Evolutionary conservation across 2,329 filamentous ascomycete genomes (phyloP), one percentile per base, ranked within the genome.

Genomic region (Penicillium sp.): DNA sequence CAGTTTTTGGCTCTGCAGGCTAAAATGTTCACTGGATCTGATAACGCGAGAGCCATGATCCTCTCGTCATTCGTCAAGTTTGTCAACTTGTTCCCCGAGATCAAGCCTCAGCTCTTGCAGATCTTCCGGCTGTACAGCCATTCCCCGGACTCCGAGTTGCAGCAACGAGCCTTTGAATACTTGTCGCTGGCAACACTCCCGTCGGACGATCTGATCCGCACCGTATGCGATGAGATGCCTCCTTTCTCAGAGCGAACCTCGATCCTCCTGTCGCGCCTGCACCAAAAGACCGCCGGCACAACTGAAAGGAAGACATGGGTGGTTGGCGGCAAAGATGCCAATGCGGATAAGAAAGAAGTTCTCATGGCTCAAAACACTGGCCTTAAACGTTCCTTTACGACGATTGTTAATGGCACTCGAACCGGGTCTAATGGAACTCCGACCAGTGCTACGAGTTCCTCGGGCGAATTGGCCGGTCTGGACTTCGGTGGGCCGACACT

Each of bases 231-330:
- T 63, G 94, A 99, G 71, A 99, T 99, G 95, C 94, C 94, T 2
- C 92, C 94, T 0, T 99, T 97, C 75, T 95, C 94, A 0, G 92
- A 99, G 71, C 82, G 95, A 54, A 87, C 96, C 52, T 97, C 94
- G 4, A 93, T 94, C 1, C 79, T 99, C 23, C 80, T 99, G 9
- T 97, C 93, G 32, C 84, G 94, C 51, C 81, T 99, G 43, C 93
- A 99, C 73, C 91, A 96, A 73, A 97, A 96, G 76, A 91, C 95
- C 65, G 89, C 89, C 41, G 90, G 89, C 54, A 94, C 91, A 12
- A 96, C 90, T 68, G 94, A 99, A 72, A 95, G 95, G 76, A 85
- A 93, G 55, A 97, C 94, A 1, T 99, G 94, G 94, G 87, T 97
- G 21, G 90, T 97, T n/a, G 93, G 93, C 56, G 93, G 91, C 54